phyloP scores from a whole-genome alignment of 2,329 filamentous ascomycete species.

The Ophiostoma ips region DNA sequence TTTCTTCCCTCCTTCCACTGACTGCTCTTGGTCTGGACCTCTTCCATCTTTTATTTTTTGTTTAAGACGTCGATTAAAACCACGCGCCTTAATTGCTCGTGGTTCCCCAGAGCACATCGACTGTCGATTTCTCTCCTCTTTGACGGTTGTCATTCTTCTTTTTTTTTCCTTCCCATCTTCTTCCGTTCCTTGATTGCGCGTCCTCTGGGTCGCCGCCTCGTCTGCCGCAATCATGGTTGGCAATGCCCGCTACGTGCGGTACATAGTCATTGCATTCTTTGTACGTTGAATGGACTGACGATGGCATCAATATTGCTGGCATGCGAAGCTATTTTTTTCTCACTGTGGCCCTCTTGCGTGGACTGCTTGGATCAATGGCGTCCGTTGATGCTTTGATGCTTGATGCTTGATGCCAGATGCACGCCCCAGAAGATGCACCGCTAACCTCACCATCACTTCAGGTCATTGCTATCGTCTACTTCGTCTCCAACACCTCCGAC shows the following conservation, averaged over 20 bases:
- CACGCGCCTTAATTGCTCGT: not conserved
- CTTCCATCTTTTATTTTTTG: not conserved
- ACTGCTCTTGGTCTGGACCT: not conserved
- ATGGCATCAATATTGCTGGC: no score
- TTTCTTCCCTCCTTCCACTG: not conserved
- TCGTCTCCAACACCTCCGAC: slow-evolving; percentile 51
- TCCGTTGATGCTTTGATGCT: no score
- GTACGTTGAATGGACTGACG: no score
- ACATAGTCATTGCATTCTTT: slow-evolving; percentile 69
- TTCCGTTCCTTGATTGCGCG: not conserved
- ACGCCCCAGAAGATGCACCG: not conserved
- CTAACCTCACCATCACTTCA: slow-evolving; percentile 16
- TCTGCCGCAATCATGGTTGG: slow-evolving; percentile 34
- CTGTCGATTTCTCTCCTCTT: not conserved
- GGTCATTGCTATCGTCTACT: slow-evolving; percentile 64
- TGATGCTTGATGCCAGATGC: no score
- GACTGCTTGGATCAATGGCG: no score
- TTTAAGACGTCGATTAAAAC: slow-evolving; percentile 1
- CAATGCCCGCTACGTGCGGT: slow-evolving; percentile 61
- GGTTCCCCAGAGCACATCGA: not conserved
- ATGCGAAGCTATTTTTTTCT: no score
- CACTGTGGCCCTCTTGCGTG: no score
- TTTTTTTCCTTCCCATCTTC: not conserved
- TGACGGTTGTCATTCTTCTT: not conserved
- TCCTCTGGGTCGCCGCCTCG: slow-evolving; percentile 2